A percentile compares a stretch with the other conserved stretches of the same genome.
Evolutionary conservation across 164 flowering plant species (phyloP).

Genomic region (Taxillus chinensis): DNA sequence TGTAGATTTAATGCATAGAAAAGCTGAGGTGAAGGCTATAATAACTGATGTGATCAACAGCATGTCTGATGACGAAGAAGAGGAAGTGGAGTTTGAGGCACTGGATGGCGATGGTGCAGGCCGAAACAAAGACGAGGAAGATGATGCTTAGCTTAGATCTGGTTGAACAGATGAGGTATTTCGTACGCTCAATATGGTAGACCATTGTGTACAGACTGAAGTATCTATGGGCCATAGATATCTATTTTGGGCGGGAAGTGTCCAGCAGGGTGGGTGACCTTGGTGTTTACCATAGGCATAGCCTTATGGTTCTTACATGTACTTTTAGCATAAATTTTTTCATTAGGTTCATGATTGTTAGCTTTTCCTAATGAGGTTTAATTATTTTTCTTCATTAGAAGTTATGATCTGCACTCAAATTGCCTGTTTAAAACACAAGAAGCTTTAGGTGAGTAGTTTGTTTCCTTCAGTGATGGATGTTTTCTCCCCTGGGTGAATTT

Average conservation of each 20-base stretch:
- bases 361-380: background rate
- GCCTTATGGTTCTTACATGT: background rate
- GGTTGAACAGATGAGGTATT: conserved; percentile 5
- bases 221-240: conserved; percentile 1
- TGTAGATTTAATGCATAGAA: conserved; percentile 49
- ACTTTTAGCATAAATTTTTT: background rate
- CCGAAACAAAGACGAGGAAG: conserved; percentile 9
- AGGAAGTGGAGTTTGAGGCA: conserved; percentile 32
- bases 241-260: background rate
- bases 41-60: conserved; percentile 57
- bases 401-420: background rate
- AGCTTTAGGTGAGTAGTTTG: too few relatives aligned
- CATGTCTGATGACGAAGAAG: conserved; percentile 65
- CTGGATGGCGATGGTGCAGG: conserved; percentile 30
- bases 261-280: background rate
- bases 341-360: background rate
- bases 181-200: conserved; percentile 2
- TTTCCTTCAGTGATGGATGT: too few relatives aligned
- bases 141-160: conserved; percentile 10
- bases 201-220: conserved; percentile 3
- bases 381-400: background rate
- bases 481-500: too few relatives aligned
- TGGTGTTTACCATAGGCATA: background rate
- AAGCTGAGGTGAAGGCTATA: conserved; percentile 56
- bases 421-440: too few relatives aligned